These are phyloP conservation scores for Camillea tinctor DNA, from an alignment of 2,329 filamentous ascomycete genomes.

Conservation along the genomic window DNA sequence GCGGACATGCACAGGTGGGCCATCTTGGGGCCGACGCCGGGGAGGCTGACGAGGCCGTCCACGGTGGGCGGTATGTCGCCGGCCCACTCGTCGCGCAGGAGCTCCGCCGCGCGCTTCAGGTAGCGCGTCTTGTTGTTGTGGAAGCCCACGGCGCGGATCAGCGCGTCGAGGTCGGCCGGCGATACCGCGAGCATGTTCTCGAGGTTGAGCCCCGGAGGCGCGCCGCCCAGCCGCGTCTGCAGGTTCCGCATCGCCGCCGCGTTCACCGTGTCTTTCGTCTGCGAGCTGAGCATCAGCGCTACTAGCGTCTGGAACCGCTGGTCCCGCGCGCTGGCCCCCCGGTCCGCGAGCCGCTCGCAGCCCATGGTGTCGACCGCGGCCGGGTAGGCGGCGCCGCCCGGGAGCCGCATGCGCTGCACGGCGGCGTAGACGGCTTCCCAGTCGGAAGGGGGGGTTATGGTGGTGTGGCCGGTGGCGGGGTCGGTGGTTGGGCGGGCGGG, in stretches of 20 bases:
- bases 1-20: constrained; percentile 82
- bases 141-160: constrained; percentile 85
- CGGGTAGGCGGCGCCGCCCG: constrained; percentile 56
- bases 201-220: constrained; percentile 61
- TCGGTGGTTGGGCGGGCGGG: constrained; percentile 27
- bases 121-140: constrained; percentile 92
- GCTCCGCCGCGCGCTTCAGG: constrained; percentile 71
- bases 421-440: constrained; percentile 77
- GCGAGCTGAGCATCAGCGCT: constrained; percentile 84
- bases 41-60: constrained; percentile 71
- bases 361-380: constrained; percentile 98
- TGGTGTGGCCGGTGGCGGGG: constrained; percentile 17
- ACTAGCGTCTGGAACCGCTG: constrained; percentile 84
- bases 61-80: constrained; percentile 81
- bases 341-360: constrained; percentile 72
- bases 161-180: constrained; percentile 62
- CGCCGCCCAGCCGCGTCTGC: constrained; percentile 65
- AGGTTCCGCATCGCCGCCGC: constrained; percentile 78
- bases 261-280: constrained; percentile 92
- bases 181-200: constrained; percentile 74
- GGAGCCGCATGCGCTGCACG: constrained; percentile 72
- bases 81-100: constrained; percentile 67
- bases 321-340: constrained; percentile 48
- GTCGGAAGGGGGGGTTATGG: constrained; percentile 25
- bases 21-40: constrained; percentile 94